These are phyloP conservation scores for Daldinia decipiens DNA, from an alignment of 495 filamentous ascomycete species.

Conservation along the genomic window DNA sequence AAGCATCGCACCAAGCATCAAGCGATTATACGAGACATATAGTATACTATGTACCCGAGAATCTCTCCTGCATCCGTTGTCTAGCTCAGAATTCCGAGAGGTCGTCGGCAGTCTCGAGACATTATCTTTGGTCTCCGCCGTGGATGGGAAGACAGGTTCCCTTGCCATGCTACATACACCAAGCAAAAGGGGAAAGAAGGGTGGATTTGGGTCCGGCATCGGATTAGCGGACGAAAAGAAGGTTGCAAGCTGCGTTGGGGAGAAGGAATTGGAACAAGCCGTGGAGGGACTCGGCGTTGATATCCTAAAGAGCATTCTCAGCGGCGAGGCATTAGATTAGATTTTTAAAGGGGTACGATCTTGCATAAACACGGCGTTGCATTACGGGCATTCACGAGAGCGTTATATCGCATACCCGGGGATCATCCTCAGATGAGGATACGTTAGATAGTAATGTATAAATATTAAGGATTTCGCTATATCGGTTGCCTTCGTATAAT, in stretches of 20 bases:
- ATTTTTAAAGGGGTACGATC: constrained; percentile 9
- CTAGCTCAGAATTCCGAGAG: constrained; percentile 90
- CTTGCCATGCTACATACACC: constrained; percentile 67
- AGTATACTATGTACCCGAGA: constrained; percentile 81
- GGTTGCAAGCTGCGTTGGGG: constrained; percentile 79
- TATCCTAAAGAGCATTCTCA: constrained; percentile 65
- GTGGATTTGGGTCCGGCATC: constrained; percentile 50
- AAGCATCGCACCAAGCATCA: constrained; percentile 73
- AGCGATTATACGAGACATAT: constrained; percentile 82
- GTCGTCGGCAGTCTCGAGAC: constrained; percentile 91
- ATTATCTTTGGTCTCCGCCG: constrained; percentile 79
- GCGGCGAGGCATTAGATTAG: constrained; percentile 61
- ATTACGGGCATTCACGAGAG: constrained; percentile 35
- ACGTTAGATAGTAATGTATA: constrained; percentile 20
- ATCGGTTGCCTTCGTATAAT: not conserved
- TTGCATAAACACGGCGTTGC: constrained; percentile 38
- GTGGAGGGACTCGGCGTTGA: constrained; percentile 72
- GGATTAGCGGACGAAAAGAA: constrained; percentile 70
- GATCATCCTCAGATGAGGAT: constrained; percentile 1
- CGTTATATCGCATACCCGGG: constrained; percentile 3
- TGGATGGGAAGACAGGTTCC: constrained; percentile 75
- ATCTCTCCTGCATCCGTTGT: constrained; percentile 84
- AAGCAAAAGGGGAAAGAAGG: constrained; percentile 64
- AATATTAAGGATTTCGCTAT: not conserved
- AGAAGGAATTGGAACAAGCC: constrained; percentile 76